These are phyloP conservation scores for Gymnopus androsaceus DNA, from an alignment of 1,284 basidiomycete genomes.

Conservation along the genomic window DNA sequence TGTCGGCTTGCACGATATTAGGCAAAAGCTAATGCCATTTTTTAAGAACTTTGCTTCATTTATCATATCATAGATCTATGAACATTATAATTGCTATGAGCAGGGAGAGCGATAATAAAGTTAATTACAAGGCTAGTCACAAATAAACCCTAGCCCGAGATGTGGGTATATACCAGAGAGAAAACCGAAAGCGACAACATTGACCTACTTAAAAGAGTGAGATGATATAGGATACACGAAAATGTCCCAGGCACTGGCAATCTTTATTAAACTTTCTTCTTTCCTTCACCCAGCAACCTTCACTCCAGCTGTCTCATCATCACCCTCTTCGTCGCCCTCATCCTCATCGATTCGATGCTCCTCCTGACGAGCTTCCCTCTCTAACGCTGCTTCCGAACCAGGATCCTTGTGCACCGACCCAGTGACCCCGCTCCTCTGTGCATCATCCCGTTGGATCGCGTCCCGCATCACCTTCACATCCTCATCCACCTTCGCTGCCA, in stretches of 20 bases:
- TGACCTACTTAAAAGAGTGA: not conserved
- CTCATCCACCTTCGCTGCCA: constrained; percentile 71
- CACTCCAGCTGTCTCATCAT: constrained; percentile 40
- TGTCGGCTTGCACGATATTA: no score
- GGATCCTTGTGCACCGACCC: constrained; percentile 10
- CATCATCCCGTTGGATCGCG: constrained; percentile 67
- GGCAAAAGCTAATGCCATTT: no score
- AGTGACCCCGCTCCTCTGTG: constrained; percentile 41
- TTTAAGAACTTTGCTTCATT: no score
- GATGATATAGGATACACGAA: not conserved
- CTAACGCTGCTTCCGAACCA: constrained; percentile 8
- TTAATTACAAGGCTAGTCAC: no score
- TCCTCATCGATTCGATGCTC: constrained; percentile 9
- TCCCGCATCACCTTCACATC: constrained; percentile 73
- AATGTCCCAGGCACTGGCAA: no score
- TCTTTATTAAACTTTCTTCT: not conserved
- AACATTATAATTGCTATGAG: no score
- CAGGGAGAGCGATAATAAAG: no score
- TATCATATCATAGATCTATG: no score
- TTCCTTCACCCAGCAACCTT: constrained; percentile 38
- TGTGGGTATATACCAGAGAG: no score
- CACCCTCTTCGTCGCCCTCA: constrained; percentile 13
- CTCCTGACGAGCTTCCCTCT: constrained; percentile 1
- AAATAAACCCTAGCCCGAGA: no score
- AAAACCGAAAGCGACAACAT: no score